These are phyloP conservation scores for Boletus rubescentipes DNA, from an alignment of 768 basidiomycete genomes.

Conservation along the genomic window DNA sequence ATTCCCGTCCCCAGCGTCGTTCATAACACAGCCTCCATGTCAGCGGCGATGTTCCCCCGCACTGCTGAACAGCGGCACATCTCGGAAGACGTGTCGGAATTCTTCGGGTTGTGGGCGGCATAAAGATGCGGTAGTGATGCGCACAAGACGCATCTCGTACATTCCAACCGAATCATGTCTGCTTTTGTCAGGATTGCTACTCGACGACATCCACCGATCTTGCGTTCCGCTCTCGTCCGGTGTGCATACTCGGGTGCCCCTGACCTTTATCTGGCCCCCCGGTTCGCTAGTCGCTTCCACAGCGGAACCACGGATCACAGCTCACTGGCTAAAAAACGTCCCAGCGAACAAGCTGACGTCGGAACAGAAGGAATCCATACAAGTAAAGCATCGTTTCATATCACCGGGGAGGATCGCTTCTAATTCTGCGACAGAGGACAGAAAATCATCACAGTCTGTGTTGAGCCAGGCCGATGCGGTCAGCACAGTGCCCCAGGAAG, in stretches of 20 bases:
- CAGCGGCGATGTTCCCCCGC: not conserved
- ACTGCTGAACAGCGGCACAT: constrained; percentile 13
- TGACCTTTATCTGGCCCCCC: constrained; percentile 1
- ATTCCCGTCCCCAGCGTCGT: not conserved
- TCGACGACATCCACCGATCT: constrained; percentile 6
- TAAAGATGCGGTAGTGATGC: constrained; percentile 17
- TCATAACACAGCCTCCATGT: not conserved
- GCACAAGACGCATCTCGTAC: not conserved
- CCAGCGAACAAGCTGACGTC: constrained; percentile 20
- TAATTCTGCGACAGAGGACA: constrained; percentile 26
- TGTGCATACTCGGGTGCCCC: constrained; percentile 3
- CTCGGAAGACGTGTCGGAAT: constrained; percentile 25
- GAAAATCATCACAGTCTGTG: constrained; percentile 12
- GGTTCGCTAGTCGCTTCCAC: constrained; percentile 20
- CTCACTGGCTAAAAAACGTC: constrained; percentile 24
- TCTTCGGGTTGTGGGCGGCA: constrained; percentile 18
- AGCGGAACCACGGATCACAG: constrained; percentile 19
- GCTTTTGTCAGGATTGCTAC: constrained; percentile 10
- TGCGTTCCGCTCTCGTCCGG: constrained; percentile 13
- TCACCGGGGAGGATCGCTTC: not conserved
- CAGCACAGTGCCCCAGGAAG: constrained; percentile 53
- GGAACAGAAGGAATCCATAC: constrained; percentile 38
- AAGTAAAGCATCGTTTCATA: constrained; percentile 18
- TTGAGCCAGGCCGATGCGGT: constrained; percentile 39
- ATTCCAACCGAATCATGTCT: constrained; percentile 12